A percentile compares a stretch with the other conserved stretches of the same genome.
These are phyloP conservation scores for Pachysandra terminalis DNA, from an alignment of 164 flowering plant genomes.

Conservation along the genomic window DNA sequence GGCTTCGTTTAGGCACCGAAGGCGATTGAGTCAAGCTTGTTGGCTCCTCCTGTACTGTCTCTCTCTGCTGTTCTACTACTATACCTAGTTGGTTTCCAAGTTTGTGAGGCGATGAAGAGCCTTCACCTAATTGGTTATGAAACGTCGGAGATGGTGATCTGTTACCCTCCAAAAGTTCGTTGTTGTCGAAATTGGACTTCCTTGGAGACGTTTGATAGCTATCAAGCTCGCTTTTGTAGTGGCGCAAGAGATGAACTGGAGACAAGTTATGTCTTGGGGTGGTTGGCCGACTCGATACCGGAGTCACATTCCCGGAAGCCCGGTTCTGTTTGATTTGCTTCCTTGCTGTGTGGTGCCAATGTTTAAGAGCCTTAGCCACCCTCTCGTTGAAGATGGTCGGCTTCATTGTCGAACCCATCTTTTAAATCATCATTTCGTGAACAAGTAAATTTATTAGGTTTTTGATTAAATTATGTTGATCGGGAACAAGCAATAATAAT, in stretches of 20 bases:
- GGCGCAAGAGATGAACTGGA: constrained; percentile 51
- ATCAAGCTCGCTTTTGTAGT: constrained; percentile 34
- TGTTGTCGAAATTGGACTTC: constrained; percentile 21
- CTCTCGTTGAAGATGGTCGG: constrained; percentile 73
- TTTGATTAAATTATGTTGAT: no score
- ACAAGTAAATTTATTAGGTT: no score
- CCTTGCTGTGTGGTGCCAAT: constrained; percentile 70
- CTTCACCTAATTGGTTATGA: constrained; percentile 26
- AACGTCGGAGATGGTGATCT: constrained; percentile 34
- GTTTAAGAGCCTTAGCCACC: constrained; percentile 51
- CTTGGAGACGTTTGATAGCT: constrained; percentile 44
- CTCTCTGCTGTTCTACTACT: constrained; percentile 10
- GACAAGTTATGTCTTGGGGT: constrained; percentile 50
- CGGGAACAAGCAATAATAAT: no score
- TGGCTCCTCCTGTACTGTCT: constrained; percentile 14
- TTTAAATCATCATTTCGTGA: no score
- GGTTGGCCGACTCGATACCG: constrained; percentile 48
- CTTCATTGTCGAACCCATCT: constrained; percentile 90
- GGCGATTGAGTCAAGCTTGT: constrained; percentile 4
- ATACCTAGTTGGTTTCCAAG: neutral
- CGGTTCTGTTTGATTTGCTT: constrained; percentile 48
- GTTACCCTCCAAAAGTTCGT: constrained; percentile 36
- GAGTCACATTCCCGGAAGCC: constrained; percentile 27
- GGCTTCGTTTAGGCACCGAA: no score
- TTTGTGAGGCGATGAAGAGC: constrained; percentile 24